Evolutionary conservation across 805 yeast species (phyloP).

Genomic region (Lachancea cidri): DNA sequence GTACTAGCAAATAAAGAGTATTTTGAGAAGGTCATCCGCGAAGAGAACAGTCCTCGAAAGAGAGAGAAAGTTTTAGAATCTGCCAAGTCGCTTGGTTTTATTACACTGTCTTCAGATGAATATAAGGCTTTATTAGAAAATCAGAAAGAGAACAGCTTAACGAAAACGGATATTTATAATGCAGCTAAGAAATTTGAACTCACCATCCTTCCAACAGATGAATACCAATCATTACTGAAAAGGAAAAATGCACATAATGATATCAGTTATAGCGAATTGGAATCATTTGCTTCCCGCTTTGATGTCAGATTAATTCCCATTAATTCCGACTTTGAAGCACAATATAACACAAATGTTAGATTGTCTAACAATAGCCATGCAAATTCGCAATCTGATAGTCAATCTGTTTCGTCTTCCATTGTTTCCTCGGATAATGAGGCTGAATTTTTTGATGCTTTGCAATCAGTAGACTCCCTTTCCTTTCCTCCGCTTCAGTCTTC

Average conservation of each 20-base stretch:
- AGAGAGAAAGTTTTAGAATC: constrained; percentile 31
- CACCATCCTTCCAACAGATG: constrained; percentile 41
- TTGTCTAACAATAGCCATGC: not conserved
- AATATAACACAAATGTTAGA: constrained; percentile 11
- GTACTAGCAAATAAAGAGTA: constrained; percentile 33
- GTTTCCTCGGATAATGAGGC: constrained; percentile 21
- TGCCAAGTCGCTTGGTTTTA: constrained; percentile 32
- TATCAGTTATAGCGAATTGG: constrained; percentile 30
- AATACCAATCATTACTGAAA: constrained; percentile 35
- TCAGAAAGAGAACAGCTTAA: constrained; percentile 28
- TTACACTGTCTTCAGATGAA: constrained; percentile 32
- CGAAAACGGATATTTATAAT: constrained; percentile 31
- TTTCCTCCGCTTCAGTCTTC: not conserved
- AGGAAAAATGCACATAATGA: constrained; percentile 20
- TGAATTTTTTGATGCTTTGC: constrained; percentile 29
- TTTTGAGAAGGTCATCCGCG: constrained; percentile 31
- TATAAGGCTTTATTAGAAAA: constrained; percentile 29
- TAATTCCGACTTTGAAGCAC: constrained; percentile 3
- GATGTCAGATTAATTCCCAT: constrained; percentile 35
- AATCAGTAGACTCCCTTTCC: constrained; percentile 2
- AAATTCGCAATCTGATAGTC: not conserved
- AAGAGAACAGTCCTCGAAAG: constrained; percentile 22
- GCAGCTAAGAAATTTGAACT: constrained; percentile 40
- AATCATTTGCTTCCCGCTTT: constrained; percentile 32
- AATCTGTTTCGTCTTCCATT: not conserved